Percentiles rank a stretch among this genome's conserved stretches.
Conservation (phyloP, 129 eudicot genomes). For the Flaveria sonorensis region DNA sequence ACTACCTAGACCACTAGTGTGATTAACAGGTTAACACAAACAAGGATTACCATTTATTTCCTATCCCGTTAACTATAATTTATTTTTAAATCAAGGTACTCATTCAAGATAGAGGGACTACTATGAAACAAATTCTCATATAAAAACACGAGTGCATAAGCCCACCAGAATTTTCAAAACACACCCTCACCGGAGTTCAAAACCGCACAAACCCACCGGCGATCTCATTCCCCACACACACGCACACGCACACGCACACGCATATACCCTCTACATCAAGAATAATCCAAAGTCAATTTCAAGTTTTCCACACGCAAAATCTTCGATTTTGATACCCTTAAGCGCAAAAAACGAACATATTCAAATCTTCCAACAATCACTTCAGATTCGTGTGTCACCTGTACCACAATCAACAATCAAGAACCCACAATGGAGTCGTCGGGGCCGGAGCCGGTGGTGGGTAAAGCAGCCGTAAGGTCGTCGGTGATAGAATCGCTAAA, state of each 20-base stretch:
- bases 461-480: conserved; percentile 50
- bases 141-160: background rate
- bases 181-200: conserved; percentile 40
- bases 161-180: background rate
- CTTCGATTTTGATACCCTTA: background rate
- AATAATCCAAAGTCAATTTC: conserved; percentile 27
- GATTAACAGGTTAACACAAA: too few species aligned
- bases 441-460: conserved; percentile 30
- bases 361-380: conserved; percentile 20
- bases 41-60: too few species aligned
- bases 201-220: conserved; percentile 23
- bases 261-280: background rate
- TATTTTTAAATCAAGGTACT: background rate
- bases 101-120: background rate
- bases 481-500: conserved; percentile 76
- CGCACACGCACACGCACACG: conserved; percentile 15
- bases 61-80: too few species aligned
- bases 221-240: conserved; percentile 21
- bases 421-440: conserved; percentile 37
- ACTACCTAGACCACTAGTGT: too few species aligned
- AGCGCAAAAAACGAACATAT: conserved; percentile 24
- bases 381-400: conserved; percentile 4
- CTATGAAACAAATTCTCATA: background rate
- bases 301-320: conserved; percentile 27
- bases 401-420: background rate